Base-by-base conservation (phyloP, 2,329 filamentous ascomycete genomes). In the Trichoderma atroviride region DNA sequence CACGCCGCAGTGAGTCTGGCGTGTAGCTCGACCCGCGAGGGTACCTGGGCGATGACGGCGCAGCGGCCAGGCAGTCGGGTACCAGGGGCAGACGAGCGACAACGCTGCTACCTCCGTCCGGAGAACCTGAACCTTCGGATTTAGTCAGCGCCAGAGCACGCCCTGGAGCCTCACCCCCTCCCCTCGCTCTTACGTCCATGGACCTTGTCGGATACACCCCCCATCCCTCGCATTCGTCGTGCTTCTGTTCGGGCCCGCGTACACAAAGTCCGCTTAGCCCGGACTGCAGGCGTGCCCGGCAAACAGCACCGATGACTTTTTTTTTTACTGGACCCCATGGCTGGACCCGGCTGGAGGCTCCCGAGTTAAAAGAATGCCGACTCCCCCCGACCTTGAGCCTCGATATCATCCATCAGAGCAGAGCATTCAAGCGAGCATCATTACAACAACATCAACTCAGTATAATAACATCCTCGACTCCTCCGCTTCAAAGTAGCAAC, bases 351-450 rank as follows among this genome's bases (percentile, higher is more conserved):
- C 33, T 67, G 52, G 50, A 33, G 66, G 57, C 50, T 53, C 63
- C 72, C 63, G 60, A 72, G 73, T 74, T 74, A 74, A 74, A 74
- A 73, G 72, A 72, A 74, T 72, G 58, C 70, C 63, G 72, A 70
- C 43, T 61, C 71, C 73, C 73, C 73, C 71, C 72, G 58, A 62
- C 58, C 66, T 56, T 67, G 52, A 69, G 50, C 13, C 60, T 65
- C 52, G 50, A 69, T 63, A 62, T 69, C 60, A 47, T 53, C n/a
- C 43, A 65, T 24, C 55, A 59, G 22, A 43, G 33, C 53, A 64
- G 22, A 43, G 43, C 53, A 64, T 59, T 22, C 37, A 58, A 58
- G 55, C 60, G 52, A 58, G 35, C 60, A 69, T 57, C 50, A 62
- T 31, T 55, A 58, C 55, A 58, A 65, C 5, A 27, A 64, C 24